Base-by-base conservation (phyloP, 805 yeast species). In the Yamadazyma akitaensis region DNA sequence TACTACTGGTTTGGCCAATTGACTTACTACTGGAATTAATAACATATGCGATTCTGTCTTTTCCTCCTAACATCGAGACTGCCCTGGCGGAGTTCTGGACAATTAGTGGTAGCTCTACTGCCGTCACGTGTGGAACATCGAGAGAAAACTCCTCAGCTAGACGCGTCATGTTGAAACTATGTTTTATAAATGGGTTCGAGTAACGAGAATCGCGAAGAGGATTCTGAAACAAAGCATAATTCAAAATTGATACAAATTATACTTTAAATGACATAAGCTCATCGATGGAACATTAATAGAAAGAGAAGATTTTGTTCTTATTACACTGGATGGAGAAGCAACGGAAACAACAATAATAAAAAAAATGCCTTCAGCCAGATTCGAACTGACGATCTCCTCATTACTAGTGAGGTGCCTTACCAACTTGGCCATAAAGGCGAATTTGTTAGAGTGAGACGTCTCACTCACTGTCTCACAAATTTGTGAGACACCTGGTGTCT, bases 81-180 rank as follows among this genome's bases (percentile, higher is more conserved):
- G 96, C 96, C 41, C 72, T 75, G 16, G 73, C 76, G 0, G 78
- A 66, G 59, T 90, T 75, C 33, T 74, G 72, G 7, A 91, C 91
- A 14, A 75, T 72, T 26, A 89, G 65, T 0, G 97, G 97, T 49
- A 85, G 74, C 58, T 91, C 97, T 14, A 91, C 77, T 2, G 91
- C 78, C 4, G 86, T 74, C 19, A 81, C 81, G 54, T 82, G 81
- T 8, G 96, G 94, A 1, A 87, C 73, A 54, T 87, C 94, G 58
- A 88, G 63, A 10, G 85, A 76, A 58, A 76, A 77, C 53, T 76
- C 79, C 40, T 75, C 73, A 1, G 87, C 88, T 14, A 33, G n/a
- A 28, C 32, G 32, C n/a, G n/a, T 12, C 32, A 28, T 28, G 32
- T 28, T 9, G 32, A 11, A 12, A 11, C n/a, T 28, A 11, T n/a